Conservation (phyloP, 2,329 filamentous ascomycete species). For the Colletotrichum siamense region DNA sequence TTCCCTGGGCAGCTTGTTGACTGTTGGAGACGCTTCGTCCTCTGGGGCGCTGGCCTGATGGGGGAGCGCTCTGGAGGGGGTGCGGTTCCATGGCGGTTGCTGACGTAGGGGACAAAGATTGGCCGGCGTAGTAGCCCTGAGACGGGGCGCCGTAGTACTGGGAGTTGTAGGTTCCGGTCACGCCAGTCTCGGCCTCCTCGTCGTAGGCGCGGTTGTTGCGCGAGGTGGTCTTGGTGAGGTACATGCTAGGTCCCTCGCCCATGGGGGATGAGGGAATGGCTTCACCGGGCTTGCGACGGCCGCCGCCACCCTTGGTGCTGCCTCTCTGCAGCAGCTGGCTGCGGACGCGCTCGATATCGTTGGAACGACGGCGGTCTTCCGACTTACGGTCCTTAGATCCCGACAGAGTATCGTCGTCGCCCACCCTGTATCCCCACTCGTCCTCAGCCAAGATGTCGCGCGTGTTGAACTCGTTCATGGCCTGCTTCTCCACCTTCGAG, state of each 20-base stretch:
- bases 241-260: conserved; percentile 29
- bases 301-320: conserved; percentile 51
- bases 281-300: conserved; percentile 56
- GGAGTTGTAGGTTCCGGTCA: conserved; percentile 25
- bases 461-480: conserved; percentile 50
- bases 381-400: conserved; percentile 33
- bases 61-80: conserved; percentile 15
- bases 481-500: conserved; percentile 44
- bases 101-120: conserved; percentile 6
- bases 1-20: not conserved
- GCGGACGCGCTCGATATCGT: conserved; percentile 43
- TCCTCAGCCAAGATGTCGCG: conserved; percentile 39
- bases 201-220: conserved; percentile 42
- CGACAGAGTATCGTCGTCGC: conserved; percentile 39
- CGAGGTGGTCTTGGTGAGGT: conserved; percentile 33
- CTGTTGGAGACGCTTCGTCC: conserved; percentile 15
- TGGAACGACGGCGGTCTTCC: conserved; percentile 39
- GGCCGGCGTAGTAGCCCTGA: conserved; percentile 2
- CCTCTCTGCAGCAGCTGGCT: conserved; percentile 43
- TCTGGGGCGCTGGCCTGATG: conserved; percentile 10
- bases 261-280: conserved; percentile 39
- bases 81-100: not conserved
- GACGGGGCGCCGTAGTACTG: conserved; percentile 34
- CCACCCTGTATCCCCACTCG: conserved; percentile 40
- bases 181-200: conserved; percentile 46